Base-by-base conservation (phyloP, 192 early-diverging fungal genomes). In the Coemansia sp. region DNA sequence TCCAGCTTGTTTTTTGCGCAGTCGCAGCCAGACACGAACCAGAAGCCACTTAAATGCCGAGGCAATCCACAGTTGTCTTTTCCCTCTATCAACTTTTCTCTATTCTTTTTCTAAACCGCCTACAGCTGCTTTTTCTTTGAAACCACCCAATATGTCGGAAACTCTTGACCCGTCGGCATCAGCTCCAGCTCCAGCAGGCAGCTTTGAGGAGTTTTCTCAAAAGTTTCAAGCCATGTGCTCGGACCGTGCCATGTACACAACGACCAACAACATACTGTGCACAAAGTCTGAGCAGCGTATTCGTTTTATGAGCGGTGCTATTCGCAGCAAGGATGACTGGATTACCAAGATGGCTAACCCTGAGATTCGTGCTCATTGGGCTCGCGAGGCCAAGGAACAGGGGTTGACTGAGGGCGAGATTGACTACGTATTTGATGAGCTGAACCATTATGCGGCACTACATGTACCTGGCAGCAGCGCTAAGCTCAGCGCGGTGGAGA, bases 301-400 rank as follows among this genome's bases (percentile, higher is more conserved):
- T 7, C 48, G 62, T 8, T 58, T 58, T n/a, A 70, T 75, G 57
- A 69, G 72, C 53, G 65, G 70, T 5, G 75, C 79, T 22, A 84
- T 87, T 47, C 84, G 80, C 38, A 72, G 68, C 41, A 86, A 85
- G 61, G 71, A 63, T 17, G 35, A 73, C 25, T 87, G 86, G 86
- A 59, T 69, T 21, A 21, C 12, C 58, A 80, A 75, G 66, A 63
- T 71, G 60, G 45, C 29, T 52, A 65, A 57, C 22, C 62, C 51
- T 2, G 62, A 56, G 49, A 84, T 76, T 21, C 72, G 60, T 53
- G 24, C 27, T 59, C 79, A 52, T 58, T 72, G 65, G 69, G 58
- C 43, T 11, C 62, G n/a, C 24, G 73, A 76, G n/a, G 61, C 76
- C 51, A 61, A 62, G 27, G 52, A 24, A 24, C 62, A 72, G 15